phyloP scores from a whole-genome alignment of 306 rosid species.

The Casuarina cunninghamiana region DNA sequence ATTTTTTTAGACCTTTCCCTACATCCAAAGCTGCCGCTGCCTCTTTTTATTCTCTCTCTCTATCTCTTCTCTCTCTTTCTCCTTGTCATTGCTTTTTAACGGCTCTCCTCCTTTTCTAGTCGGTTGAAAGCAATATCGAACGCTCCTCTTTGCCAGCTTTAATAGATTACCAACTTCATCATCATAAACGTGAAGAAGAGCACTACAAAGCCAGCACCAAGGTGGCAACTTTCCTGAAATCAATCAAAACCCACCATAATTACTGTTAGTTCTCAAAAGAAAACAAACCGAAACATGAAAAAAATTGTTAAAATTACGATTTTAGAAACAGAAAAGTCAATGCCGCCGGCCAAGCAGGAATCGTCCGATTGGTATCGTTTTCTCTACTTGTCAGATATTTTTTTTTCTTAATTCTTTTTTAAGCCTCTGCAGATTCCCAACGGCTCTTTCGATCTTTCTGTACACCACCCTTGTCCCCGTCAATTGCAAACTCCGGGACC shows the following conservation, averaged over 20 bases:
- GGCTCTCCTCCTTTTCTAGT: constrained; percentile 17
- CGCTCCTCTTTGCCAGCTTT: constrained; percentile 26
- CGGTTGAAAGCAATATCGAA: background rate
- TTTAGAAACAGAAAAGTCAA: too few species aligned
- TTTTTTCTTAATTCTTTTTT: too few species aligned
- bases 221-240: constrained; percentile 43
- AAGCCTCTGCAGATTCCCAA: too few species aligned
- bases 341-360: too few species aligned
- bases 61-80: constrained; percentile 12
- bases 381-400: too few species aligned
- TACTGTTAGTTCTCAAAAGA: background rate
- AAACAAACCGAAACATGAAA: background rate
- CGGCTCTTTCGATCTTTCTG: too few species aligned
- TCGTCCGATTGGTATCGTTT: background rate
- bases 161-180: constrained; percentile 33
- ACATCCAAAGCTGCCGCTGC: constrained; percentile 34
- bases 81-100: constrained; percentile 22
- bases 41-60: constrained; percentile 7
- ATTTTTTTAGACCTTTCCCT: constrained; percentile 43
- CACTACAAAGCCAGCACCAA: constrained; percentile 29
- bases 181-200: constrained; percentile 36
- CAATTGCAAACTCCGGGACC: too few species aligned
- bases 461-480: too few species aligned
- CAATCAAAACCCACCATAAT: constrained; percentile 1
- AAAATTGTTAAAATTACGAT: background rate